Conservation (phyloP, 495 filamentous ascomycete genomes). For the Neurospora sp. region DNA sequence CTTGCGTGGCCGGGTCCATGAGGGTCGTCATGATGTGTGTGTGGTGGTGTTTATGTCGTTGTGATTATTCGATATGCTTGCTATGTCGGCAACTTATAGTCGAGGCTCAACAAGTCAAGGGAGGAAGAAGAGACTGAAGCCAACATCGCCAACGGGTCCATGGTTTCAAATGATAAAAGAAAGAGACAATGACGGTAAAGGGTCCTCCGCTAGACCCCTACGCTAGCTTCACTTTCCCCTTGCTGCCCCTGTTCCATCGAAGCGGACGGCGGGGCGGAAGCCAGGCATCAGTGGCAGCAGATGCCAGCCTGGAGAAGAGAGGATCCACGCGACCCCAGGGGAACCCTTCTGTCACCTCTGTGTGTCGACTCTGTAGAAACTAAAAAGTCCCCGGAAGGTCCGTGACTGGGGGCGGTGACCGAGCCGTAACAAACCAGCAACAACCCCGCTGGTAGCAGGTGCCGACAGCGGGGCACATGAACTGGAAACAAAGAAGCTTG, state of each 20-base stretch:
- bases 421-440: neutral
- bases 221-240: neutral
- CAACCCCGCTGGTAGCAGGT: neutral
- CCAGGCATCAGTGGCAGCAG: neutral
- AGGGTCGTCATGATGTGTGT: constrained; percentile 23
- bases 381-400: neutral
- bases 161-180: neutral
- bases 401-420: neutral
- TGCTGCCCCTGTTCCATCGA: neutral
- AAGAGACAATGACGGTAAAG: neutral
- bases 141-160: neutral
- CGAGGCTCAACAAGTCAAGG: neutral
- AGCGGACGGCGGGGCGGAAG: neutral
- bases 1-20: constrained; percentile 50
- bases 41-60: neutral
- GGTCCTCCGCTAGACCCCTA: neutral
- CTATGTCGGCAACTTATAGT: neutral
- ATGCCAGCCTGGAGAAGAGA: neutral
- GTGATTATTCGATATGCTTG: neutral
- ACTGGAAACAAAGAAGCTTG: neutral
- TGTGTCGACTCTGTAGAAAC: neutral
- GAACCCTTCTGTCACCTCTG: neutral
- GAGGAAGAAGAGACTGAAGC: neutral
- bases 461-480: neutral
- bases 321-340: neutral